These are phyloP conservation scores for Dactylellina drechsleri DNA, from an alignment of 2,329 filamentous ascomycete species.

Conservation along the genomic window DNA sequence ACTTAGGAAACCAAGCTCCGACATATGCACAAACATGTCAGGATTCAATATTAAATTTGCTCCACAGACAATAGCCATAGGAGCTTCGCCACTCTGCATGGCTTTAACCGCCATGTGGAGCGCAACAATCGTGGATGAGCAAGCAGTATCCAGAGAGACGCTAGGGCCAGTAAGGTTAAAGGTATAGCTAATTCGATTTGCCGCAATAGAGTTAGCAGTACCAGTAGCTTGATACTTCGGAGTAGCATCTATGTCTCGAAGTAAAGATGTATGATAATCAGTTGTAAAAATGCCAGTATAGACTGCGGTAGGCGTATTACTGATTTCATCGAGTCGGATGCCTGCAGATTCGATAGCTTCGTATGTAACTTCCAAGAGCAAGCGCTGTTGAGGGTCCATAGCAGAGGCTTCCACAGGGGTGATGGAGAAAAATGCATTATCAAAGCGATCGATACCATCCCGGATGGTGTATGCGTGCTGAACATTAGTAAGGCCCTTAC, in stretches of 20 bases:
- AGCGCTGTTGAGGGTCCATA: constrained; percentile 69
- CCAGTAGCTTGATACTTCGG: constrained; percentile 59
- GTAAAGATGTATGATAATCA: constrained; percentile 28
- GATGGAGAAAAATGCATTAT: constrained; percentile 89
- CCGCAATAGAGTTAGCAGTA: constrained; percentile 61
- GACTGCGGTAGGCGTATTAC: constrained; percentile 62
- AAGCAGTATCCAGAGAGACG: constrained; percentile 61
- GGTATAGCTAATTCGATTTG: constrained; percentile 61
- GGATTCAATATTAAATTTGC: constrained; percentile 61
- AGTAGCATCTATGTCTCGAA: constrained; percentile 36
- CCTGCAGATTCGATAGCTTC: constrained; percentile 68
- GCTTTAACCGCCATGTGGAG: constrained; percentile 60
- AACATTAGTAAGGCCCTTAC: constrained; percentile 70
- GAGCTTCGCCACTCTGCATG: constrained; percentile 59
- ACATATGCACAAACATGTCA: constrained; percentile 58
- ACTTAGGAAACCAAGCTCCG: constrained; percentile 64
- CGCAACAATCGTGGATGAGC: constrained; percentile 60
- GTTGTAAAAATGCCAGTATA: constrained; percentile 60
- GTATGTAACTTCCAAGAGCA: constrained; percentile 68
- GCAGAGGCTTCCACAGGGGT: constrained; percentile 76
- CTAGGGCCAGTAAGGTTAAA: constrained; percentile 63
- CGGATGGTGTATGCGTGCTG: constrained; percentile 62
- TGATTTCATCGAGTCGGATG: constrained; percentile 59
- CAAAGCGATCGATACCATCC: constrained; percentile 81
- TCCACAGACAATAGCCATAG: constrained; percentile 59